phyloP scores from a whole-genome alignment of 139 green algal species.

The Coelastrella sp. region DNA sequence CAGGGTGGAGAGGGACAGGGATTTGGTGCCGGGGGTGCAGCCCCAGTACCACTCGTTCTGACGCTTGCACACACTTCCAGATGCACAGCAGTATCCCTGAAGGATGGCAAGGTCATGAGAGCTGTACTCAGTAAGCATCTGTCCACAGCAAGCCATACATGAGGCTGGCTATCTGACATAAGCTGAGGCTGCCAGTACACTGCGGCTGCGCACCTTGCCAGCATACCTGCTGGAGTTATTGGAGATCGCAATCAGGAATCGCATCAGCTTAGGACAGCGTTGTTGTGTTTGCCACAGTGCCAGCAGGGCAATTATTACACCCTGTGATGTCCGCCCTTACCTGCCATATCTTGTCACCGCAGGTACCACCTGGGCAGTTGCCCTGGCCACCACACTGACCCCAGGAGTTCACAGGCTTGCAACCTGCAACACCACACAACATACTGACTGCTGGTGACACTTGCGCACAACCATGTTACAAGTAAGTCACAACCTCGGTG shows the following conservation, averaged over 20 bases:
- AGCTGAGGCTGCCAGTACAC: too few species aligned
- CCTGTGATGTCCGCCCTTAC: not conserved
- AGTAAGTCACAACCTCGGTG: too few species aligned
- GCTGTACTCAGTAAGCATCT: not conserved
- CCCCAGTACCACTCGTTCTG: constrained; percentile 21
- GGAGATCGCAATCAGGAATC: not conserved
- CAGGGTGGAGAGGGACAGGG: not conserved
- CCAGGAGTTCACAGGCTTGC: not conserved
- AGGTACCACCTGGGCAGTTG: not conserved
- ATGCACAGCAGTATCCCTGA: constrained; percentile 13
- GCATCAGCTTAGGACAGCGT: too few species aligned
- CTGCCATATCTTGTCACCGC: not conserved
- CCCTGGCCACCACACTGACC: constrained; percentile 22
- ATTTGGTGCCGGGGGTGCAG: not conserved
- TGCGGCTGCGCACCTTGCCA: too few species aligned
- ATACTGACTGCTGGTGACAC: not conserved
- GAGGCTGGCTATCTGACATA: not conserved
- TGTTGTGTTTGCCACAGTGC: too few species aligned
- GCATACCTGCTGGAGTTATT: too few species aligned
- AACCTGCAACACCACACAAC: not conserved
- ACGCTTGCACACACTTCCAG: constrained; percentile 29
- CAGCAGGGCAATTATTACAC: not conserved
- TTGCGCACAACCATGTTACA: too few species aligned
- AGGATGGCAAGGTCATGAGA: not conserved
- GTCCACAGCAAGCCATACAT: not conserved